Percentiles rank a stretch among this genome's conserved stretches.
Evolutionary conservation across 1,284 basidiomycete genomes (phyloP).

Genomic region (Schizophyllum commune): DNA sequence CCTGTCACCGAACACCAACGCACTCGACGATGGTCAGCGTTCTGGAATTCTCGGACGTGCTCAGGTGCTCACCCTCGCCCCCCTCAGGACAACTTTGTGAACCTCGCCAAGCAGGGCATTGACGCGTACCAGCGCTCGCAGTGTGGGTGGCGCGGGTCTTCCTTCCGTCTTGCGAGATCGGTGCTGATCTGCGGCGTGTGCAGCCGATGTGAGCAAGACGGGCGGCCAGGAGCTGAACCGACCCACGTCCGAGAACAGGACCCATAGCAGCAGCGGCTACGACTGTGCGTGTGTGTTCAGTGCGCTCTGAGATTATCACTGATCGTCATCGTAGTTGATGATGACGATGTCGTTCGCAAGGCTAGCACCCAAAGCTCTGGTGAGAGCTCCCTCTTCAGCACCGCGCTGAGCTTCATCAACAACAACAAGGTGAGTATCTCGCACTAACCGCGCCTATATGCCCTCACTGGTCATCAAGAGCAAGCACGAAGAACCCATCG

Average conservation of each 20-base stretch:
- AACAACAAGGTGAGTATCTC: not conserved
- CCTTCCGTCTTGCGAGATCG: slow-evolving; percentile 5
- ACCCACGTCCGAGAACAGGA: slow-evolving; percentile 23
- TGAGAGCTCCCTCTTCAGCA: not conserved
- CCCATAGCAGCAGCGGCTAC: not conserved
- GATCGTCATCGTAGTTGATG: not conserved
- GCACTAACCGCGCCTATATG: not conserved
- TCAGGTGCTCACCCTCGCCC: not conserved
- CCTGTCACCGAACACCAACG: not conserved
- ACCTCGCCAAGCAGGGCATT: slow-evolving; percentile 58
- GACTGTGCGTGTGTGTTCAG: not conserved
- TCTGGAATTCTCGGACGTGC: not conserved
- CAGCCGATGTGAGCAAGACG: slow-evolving; percentile 38
- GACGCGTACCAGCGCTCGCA: slow-evolving; percentile 39
- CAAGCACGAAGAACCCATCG: not conserved
- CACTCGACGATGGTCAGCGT: not conserved
- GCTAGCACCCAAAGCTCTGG: not conserved
- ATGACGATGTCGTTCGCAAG: not conserved
- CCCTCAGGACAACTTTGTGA: slow-evolving; percentile 52
- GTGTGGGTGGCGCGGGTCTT: slow-evolving; percentile 11
- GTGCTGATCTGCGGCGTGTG: slow-evolving; percentile 12
- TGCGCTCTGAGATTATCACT: not conserved
- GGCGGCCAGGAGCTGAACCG: slow-evolving; percentile 57
- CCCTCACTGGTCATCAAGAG: not conserved
- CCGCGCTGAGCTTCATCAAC: not conserved